phyloP scores from a whole-genome alignment of 495 filamentous ascomycete genomes.

The Talaromyces nanjingensis region DNA sequence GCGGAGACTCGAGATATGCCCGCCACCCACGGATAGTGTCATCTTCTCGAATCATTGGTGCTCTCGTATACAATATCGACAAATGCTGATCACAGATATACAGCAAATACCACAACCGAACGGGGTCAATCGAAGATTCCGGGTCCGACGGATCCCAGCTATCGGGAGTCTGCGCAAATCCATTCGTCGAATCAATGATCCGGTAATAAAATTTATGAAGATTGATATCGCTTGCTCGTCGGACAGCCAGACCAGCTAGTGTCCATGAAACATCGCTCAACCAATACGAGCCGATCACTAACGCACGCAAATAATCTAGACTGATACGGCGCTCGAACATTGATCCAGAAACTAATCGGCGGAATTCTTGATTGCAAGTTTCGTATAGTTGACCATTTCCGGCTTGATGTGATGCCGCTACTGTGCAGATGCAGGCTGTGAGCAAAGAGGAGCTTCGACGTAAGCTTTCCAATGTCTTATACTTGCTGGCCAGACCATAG shows the following conservation, averaged over 20 bases:
- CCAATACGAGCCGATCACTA: slow-evolving; percentile 40
- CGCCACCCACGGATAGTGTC: slow-evolving; percentile 29
- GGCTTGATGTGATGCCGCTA: slow-evolving; percentile 35
- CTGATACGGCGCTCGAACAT: slow-evolving; percentile 34
- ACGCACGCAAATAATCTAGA: slow-evolving; percentile 33
- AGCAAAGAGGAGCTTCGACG: slow-evolving; percentile 26
- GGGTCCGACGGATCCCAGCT: slow-evolving; percentile 6
- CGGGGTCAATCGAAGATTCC: slow-evolving; percentile 21
- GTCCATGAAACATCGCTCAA: slow-evolving; percentile 36
- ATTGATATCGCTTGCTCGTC: slow-evolving; percentile 35
- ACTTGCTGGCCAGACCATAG: slow-evolving; percentile 32
- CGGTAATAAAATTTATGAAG: slow-evolving; percentile 27
- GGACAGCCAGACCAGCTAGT: slow-evolving; percentile 34
- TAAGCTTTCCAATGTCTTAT: slow-evolving; percentile 22
- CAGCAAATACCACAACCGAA: slow-evolving; percentile 35
- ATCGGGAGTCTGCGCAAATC: slow-evolving; percentile 17
- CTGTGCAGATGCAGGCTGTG: slow-evolving; percentile 34
- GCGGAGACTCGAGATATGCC: slow-evolving; percentile 21
- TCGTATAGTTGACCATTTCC: slow-evolving; percentile 28
- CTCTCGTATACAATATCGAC: slow-evolving; percentile 36
- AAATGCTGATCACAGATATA: slow-evolving; percentile 43
- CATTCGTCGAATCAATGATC: slow-evolving; percentile 14
- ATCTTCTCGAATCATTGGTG: slow-evolving; percentile 33
- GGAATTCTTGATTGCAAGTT: slow-evolving; percentile 35
- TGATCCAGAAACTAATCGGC: slow-evolving; percentile 26